Evolutionary conservation across 345 rosid species (phyloP).

Genomic region (Eutrema japonicum): DNA sequence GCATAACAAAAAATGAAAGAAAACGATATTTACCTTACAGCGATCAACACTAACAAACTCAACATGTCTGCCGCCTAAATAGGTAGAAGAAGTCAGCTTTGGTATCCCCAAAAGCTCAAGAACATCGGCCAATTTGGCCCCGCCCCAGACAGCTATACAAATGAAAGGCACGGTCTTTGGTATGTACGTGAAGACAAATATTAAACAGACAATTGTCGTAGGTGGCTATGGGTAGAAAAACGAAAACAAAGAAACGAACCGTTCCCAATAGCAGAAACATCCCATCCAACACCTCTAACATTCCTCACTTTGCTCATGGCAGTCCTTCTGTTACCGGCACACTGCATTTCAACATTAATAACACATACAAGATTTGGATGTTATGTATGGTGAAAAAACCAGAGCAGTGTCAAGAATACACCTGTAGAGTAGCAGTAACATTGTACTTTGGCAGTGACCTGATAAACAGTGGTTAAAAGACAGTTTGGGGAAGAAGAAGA

Average conservation of each 20-base stretch:
- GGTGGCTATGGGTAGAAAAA: not conserved
- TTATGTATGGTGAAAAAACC: not conserved
- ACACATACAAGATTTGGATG: conserved; percentile 25
- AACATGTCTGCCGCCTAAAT: conserved; percentile 79
- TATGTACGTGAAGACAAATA: not conserved
- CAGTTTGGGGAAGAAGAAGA: not conserved
- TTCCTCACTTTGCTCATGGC: conserved; percentile 86
- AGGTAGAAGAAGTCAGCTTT: conserved; percentile 57
- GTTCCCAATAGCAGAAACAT: conserved; percentile 86
- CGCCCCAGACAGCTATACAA: conserved; percentile 81
- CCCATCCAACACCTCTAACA: conserved; percentile 99
- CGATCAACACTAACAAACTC: conserved; percentile 95
- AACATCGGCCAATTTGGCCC: conserved; percentile 82
- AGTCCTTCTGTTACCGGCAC: conserved; percentile 98
- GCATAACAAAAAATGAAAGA: conserved; percentile 1
- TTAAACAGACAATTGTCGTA: too few relatives aligned
- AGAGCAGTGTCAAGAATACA: conserved; percentile 19
- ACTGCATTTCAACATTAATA: conserved; percentile 48
- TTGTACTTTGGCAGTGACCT: conserved; percentile 82
- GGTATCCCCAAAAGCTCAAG: conserved; percentile 83
- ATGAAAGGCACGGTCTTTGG: conserved; percentile 5
- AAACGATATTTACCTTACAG: conserved; percentile 66
- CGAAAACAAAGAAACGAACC: conserved; percentile 51
- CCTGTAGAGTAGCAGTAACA: conserved; percentile 88
- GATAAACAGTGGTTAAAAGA: conserved; percentile 19